Base-by-base conservation (phyloP, 495 filamentous ascomycete species). In the Penicillium robsamsonii region DNA sequence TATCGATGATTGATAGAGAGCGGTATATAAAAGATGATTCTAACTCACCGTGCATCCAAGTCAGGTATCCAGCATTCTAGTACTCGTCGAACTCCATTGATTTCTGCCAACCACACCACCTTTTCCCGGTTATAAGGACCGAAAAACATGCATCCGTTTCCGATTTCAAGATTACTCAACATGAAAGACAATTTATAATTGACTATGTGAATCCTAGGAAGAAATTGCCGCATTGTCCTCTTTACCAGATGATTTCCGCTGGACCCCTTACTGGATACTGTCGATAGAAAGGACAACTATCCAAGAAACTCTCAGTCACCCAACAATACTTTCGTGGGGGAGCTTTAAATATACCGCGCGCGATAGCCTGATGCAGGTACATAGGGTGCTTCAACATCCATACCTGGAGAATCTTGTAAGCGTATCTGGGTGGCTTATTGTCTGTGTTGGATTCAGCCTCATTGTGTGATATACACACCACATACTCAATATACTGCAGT, bases 361-460 rank as follows among this genome's bases (percentile, higher is more conserved):
- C n/a, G 25, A 50, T 29, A 25, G 31, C 30, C 20, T 40, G 22
- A 13, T n/a, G 30, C 6, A 50, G 15, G 13, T 17, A 15, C 20
- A 50, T 40, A 18, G 35, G 33, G 15, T 2, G 48, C 15, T 35
- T 50, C 7, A 50, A 40, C 48, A 50, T 50, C 48, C 48, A 50
- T 5, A 50, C 24, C n/a, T 50, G 48, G 15, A 4, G 31, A 37
- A 50, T 24, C 11, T 40, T n/a, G 33, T 50, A 41, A 13, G 22
- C 4, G 22, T 50, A 50, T n/a, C 2, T 17, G 7, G 15, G 8
- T 25, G 17, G 31, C 20, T 15, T 27, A 2, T 12, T 9, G 2
- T n/a, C 2, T 5, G 9, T 22, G n/a, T n/a, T 17, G 7, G 35
- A 9, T 17, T 40, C 35, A 6, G 15, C 8, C 3, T 41, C 35